Evolutionary conservation across 495 filamentous ascomycete genomes (phyloP).

Genomic region (Cudoniella acicularis): DNA sequence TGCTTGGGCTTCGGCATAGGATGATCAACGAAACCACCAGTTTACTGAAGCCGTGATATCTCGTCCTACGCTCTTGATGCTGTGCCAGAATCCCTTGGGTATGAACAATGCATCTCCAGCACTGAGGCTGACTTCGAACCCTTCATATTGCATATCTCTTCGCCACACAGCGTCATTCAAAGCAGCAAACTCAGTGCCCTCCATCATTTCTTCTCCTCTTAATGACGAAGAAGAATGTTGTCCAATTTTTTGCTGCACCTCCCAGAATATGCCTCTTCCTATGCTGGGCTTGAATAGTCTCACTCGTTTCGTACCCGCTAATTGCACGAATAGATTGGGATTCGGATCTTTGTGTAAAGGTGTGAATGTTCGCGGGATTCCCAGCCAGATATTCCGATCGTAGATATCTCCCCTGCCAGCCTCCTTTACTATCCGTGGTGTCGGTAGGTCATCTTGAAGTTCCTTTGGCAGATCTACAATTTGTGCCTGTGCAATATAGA

Average conservation of each 20-base stretch:
- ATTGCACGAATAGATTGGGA: constrained; percentile 85
- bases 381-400: constrained; percentile 82
- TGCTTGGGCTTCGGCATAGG: too few relatives aligned
- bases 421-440: constrained; percentile 56
- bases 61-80: constrained; percentile 67
- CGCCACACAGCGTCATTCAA: constrained; percentile 73
- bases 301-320: constrained; percentile 69
- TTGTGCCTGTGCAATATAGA: constrained; percentile 85
- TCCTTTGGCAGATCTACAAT: constrained; percentile 59
- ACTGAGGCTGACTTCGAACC: constrained; percentile 55
- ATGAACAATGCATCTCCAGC: constrained; percentile 80
- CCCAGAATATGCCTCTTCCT: constrained; percentile 58
- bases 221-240: constrained; percentile 50
- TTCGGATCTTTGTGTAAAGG: constrained; percentile 92
- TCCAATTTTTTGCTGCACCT: constrained; percentile 48
- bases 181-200: constrained; percentile 60
- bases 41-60: constrained; percentile 72
- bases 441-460: constrained; percentile 63
- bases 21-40: constrained; percentile 88
- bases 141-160: constrained; percentile 28
- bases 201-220: constrained; percentile 91
- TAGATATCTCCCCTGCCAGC: constrained; percentile 77
- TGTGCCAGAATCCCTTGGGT: constrained; percentile 95
- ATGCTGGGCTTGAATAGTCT: constrained; percentile 60
- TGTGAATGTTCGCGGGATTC: constrained; percentile 78